Conservation (phyloP, 208 protist genomes). For the Porcisia hertigi region DNA sequence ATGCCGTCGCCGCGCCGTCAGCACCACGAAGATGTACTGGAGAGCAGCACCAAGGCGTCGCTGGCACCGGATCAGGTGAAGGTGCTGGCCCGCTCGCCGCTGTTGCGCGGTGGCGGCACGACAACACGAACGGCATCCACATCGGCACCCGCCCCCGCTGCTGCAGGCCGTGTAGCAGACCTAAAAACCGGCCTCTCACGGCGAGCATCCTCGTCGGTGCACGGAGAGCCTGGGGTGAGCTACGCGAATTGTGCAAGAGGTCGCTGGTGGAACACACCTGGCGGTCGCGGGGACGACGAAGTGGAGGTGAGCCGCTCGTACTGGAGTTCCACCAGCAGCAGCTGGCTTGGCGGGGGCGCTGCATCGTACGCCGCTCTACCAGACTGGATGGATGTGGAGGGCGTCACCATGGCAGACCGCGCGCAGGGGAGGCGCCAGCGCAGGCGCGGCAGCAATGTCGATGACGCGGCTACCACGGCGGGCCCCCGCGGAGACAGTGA, state of each 20-base stretch:
- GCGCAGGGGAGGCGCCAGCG: neutral
- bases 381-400: slow-evolving; percentile 30
- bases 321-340: slow-evolving; percentile 49
- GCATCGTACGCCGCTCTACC: slow-evolving; percentile 16
- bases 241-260: slow-evolving; percentile 36
- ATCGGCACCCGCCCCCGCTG: neutral
- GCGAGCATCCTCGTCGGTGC: neutral
- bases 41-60: neutral
- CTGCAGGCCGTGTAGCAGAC: neutral
- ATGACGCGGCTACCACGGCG: neutral
- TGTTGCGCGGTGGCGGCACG: slow-evolving; percentile 8
- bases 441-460: neutral
- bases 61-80: slow-evolving; percentile 1
- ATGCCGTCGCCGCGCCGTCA: slow-evolving; percentile 10
- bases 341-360: slow-evolving; percentile 62
- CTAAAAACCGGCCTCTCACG: neutral
- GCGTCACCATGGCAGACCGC: slow-evolving; percentile 4
- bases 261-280: slow-evolving; percentile 53
- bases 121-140: slow-evolving; percentile 9
- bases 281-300: slow-evolving; percentile 66
- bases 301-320: slow-evolving; percentile 82
- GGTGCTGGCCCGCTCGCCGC: slow-evolving; percentile 4
- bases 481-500: neutral
- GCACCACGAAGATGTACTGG: neutral
- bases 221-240: slow-evolving; percentile 16